Evolutionary conservation across 495 filamentous ascomycete genomes (phyloP), one percentile per base, ranked within the genome.

Genomic region (Thozetella sp.): DNA sequence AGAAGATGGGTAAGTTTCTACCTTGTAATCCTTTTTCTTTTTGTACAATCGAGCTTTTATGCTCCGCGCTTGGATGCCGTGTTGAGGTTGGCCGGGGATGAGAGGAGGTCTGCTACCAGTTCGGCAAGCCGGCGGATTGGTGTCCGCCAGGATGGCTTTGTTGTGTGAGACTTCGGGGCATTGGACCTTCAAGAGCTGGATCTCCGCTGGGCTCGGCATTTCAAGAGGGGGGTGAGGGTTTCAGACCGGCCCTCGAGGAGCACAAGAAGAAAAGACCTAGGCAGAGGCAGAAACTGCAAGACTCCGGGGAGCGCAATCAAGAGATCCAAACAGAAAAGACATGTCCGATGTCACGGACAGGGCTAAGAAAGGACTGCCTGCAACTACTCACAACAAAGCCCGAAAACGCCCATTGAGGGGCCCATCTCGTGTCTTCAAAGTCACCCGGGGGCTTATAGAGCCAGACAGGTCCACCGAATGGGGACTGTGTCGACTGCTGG

Each of bases 1-100:
- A 76, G 95, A 99, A 86, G 95, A 99, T 72, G 95, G 95, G 95
- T 99, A 89, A 97, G 96, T 93, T 66, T 69, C 58, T 61, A 60
- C 60, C 30, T 27, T 58, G 40, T 52, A 30, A 54, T 25, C 51
- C 23, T 53, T 69, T 62, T 63, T 53, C 57, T 34, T 22, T 25
- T 30, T 54, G 37, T 55, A 34, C 26, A 40, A 9, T 50, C 37
- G 22, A 55, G 40, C 25, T 50, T 43, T 20, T 25, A n/a, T 50
- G 27, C 20, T 53, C 27, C 22, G 24, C 59, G 19, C 25, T 22
- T 17, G 37, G 50, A 24, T 30, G 6, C 22, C 26, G 19, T 4
- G 24, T 37, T 40, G 40, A 22, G 10, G 20, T 17, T 48, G n/a
- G 4, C 43, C 3, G 43, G 43, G n/a, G n/a, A 19, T 13, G 43